Evolutionary conservation across 208 protist species (phyloP).

Genomic region (Spongospora subterranea): DNA sequence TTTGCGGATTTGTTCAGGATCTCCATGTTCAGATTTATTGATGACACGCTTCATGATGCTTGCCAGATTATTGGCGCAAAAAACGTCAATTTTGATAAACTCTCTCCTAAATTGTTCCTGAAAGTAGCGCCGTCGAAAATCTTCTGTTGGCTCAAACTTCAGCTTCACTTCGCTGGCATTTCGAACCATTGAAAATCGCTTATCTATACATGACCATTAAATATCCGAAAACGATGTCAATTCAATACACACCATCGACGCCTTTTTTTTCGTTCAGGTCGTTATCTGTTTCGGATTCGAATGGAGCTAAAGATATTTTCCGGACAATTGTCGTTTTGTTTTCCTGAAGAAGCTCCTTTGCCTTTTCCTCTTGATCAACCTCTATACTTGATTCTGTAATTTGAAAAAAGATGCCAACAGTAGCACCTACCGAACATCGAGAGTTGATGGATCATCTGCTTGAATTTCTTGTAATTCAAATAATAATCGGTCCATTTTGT

Average conservation of each 20-base stretch:
- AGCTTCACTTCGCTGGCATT: slow-evolving; percentile 3
- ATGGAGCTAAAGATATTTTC: not conserved
- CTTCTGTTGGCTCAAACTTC: not conserved
- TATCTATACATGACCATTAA: not conserved
- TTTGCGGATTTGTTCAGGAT: slow-evolving; percentile 7
- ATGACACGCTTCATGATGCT: not conserved
- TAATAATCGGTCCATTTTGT: slow-evolving; percentile 41
- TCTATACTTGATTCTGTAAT: not conserved
- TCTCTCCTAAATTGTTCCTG: slow-evolving; percentile 12
- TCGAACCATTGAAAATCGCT: not conserved
- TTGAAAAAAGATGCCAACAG: not conserved
- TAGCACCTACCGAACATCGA: not conserved
- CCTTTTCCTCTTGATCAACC: slow-evolving; percentile 45
- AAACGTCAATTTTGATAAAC: slow-evolving; percentile 41
- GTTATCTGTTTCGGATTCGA: slow-evolving; percentile 11
- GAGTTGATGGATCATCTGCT: slow-evolving; percentile 47
- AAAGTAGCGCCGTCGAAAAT: slow-evolving; percentile 34
- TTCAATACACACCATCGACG: not conserved
- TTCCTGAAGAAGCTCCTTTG: not conserved
- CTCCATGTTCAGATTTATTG: not conserved
- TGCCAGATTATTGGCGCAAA: not conserved
- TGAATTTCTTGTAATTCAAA: slow-evolving; percentile 50
- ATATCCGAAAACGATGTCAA: not conserved
- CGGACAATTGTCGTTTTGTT: not conserved
- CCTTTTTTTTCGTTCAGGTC: not conserved